Conservation (phyloP, 345 rosid species). For the Camelina neglecta region DNA sequence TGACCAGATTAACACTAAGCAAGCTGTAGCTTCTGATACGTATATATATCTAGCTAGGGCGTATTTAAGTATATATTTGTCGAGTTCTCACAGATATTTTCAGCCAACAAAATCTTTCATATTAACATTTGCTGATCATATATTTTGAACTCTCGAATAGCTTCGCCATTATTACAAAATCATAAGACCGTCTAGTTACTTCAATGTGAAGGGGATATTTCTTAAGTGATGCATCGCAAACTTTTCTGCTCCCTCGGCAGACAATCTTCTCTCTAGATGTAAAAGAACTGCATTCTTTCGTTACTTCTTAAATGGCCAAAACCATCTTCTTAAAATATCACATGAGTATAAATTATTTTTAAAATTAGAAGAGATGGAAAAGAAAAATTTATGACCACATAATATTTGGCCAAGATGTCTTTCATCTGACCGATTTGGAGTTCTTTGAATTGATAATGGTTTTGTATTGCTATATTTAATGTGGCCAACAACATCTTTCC, state of each 20-base stretch:
- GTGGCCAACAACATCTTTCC: background rate
- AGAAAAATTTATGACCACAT: background rate
- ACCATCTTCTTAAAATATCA: background rate
- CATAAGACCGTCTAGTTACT: background rate
- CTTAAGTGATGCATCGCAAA: background rate
- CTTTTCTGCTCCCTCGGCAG: background rate
- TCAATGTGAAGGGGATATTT: background rate
- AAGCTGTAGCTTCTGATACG: background rate
- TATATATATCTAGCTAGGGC: background rate
- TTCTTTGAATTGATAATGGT: too few species aligned
- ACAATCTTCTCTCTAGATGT: background rate
- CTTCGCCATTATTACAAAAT: background rate
- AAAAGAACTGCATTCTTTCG: background rate
- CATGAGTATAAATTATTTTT: too few species aligned
- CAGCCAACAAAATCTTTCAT: background rate
- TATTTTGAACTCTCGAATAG: background rate
- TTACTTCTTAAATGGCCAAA: background rate
- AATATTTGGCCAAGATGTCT: too few species aligned
- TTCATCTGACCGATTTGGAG: too few species aligned
- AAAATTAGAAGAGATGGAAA: background rate
- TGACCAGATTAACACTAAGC: background rate
- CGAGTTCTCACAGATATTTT: background rate
- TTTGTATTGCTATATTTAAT: background rate
- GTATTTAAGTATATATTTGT: background rate
- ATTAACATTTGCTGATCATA: background rate